phyloP scores from a whole-genome alignment of 1,139 yeast genomes.

The Yamadazyma friedrichii region DNA sequence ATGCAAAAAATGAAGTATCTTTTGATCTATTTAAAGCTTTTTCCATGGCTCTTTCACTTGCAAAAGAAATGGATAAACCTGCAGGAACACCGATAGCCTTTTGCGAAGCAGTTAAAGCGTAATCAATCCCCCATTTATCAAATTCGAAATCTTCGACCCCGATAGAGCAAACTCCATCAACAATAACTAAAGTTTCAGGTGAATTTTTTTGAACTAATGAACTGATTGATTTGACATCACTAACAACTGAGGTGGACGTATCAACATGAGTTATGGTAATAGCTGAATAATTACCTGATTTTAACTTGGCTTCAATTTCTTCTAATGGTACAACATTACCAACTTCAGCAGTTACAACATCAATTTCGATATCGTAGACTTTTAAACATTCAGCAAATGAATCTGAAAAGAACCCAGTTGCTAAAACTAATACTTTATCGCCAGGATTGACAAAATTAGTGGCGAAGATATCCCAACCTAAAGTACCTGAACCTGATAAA shows the following conservation, averaged over 20 bases:
- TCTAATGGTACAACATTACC: slow-evolving; percentile 71
- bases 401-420: slow-evolving; percentile 93
- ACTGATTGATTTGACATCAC: slow-evolving; percentile 67
- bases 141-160: slow-evolving; percentile 86
- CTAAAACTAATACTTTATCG: slow-evolving; percentile 71
- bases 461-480: slow-evolving; percentile 92
- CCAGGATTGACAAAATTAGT: slow-evolving; percentile 71
- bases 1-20: slow-evolving; percentile 67
- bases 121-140: slow-evolving; percentile 89
- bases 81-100: slow-evolving; percentile 96
- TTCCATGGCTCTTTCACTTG: slow-evolving; percentile 71
- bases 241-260: slow-evolving; percentile 89
- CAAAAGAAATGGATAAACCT: slow-evolving; percentile 77
- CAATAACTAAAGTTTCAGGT: slow-evolving; percentile 80
- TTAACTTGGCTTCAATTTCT: slow-evolving; percentile 54
- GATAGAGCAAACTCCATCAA: slow-evolving; percentile 93
- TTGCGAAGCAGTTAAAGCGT: slow-evolving; percentile 87
- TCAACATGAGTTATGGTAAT: slow-evolving; percentile 93
- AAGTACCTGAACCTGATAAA: slow-evolving; percentile 87
- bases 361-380: slow-evolving; percentile 69
- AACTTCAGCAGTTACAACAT: slow-evolving; percentile 64
- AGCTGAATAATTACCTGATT: slow-evolving; percentile 54
- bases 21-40: slow-evolving; percentile 57
- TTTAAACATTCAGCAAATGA: slow-evolving; percentile 77
- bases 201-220: slow-evolving; percentile 58